phyloP scores from a whole-genome alignment of 176 grass and related monocot species.

The Aegilops speltoides region DNA sequence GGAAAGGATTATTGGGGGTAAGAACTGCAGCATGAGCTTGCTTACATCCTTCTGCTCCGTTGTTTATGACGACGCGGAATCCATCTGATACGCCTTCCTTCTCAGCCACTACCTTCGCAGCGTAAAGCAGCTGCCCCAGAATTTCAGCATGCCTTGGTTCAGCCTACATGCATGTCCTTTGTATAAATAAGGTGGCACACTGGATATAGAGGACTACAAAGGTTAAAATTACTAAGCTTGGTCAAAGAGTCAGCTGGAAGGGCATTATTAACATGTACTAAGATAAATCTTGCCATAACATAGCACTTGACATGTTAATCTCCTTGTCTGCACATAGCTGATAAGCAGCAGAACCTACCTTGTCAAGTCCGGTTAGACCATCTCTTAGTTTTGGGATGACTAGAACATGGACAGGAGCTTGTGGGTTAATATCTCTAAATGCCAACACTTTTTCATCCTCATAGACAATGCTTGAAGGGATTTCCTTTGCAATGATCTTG shows the following conservation, averaged over 20 bases:
- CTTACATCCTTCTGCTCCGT: slow-evolving; percentile 85
- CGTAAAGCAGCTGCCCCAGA: slow-evolving; percentile 81
- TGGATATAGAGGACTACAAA: not conserved
- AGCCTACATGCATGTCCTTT: slow-evolving; percentile 43
- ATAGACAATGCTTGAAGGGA: slow-evolving; percentile 68
- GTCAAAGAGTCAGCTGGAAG: not conserved
- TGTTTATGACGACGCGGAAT: slow-evolving; percentile 85
- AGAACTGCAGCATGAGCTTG: not conserved
- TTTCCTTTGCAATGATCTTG: slow-evolving; percentile 96
- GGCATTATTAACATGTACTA: not conserved
- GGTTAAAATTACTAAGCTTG: too few relatives aligned
- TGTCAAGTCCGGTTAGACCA: slow-evolving; percentile 70
- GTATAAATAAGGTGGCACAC: not conserved
- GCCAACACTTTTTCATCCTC: slow-evolving; percentile 95
- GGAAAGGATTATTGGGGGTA: not conserved
- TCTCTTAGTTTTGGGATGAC: slow-evolving; percentile 82
- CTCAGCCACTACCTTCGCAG: slow-evolving; percentile 74
- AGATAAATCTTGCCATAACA: not conserved
- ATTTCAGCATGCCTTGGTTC: slow-evolving; percentile 76
- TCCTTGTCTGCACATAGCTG: not conserved
- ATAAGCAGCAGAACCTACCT: slow-evolving; percentile 34
- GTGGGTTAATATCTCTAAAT: slow-evolving; percentile 85
- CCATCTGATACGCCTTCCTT: slow-evolving; percentile 83
- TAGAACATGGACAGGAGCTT: slow-evolving; percentile 87
- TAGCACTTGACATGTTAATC: not conserved